phyloP scores from a whole-genome alignment of 768 basidiomycete species.

The Fistulinella prunicolor region DNA sequence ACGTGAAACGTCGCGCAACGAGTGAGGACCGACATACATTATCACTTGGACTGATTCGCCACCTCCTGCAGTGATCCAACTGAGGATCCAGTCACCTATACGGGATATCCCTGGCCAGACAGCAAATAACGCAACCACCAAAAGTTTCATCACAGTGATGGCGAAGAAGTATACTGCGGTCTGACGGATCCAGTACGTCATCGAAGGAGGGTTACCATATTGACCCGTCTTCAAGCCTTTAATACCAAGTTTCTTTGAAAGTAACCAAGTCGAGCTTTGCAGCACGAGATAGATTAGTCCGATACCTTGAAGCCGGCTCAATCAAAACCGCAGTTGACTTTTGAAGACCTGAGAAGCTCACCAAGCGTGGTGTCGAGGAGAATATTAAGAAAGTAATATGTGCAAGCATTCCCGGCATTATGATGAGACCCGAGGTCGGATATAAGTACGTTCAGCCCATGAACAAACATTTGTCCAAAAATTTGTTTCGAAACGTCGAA shows the following conservation, averaged over 20 bases:
- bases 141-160: constrained; percentile 85
- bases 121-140: constrained; percentile 75
- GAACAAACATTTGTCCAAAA: constrained; percentile 79
- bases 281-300: constrained; percentile 75
- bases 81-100: constrained; percentile 84
- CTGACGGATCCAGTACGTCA: constrained; percentile 72
- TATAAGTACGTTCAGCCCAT: constrained; percentile 73
- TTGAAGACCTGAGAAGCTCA: constrained; percentile 33
- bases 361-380: constrained; percentile 76
- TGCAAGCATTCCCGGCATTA: constrained; percentile 80
- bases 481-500: constrained; percentile 94
- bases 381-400: constrained; percentile 90
- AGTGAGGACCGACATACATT: constrained; percentile 52
- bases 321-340: constrained; percentile 6
- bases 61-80: constrained; percentile 65
- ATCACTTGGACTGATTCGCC: constrained; percentile 72
- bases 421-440: constrained; percentile 73
- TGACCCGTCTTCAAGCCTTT: constrained; percentile 84
- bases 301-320: constrained; percentile 51
- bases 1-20: constrained; percentile 10
- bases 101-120: constrained; percentile 67
- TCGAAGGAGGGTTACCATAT: constrained; percentile 82
- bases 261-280: constrained; percentile 57
- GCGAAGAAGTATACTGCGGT: constrained; percentile 79
- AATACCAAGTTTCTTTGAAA: constrained; percentile 60